These are phyloP conservation scores for Hevea brasiliensis DNA, from an alignment of 345 rosid species.

Conservation along the genomic window DNA sequence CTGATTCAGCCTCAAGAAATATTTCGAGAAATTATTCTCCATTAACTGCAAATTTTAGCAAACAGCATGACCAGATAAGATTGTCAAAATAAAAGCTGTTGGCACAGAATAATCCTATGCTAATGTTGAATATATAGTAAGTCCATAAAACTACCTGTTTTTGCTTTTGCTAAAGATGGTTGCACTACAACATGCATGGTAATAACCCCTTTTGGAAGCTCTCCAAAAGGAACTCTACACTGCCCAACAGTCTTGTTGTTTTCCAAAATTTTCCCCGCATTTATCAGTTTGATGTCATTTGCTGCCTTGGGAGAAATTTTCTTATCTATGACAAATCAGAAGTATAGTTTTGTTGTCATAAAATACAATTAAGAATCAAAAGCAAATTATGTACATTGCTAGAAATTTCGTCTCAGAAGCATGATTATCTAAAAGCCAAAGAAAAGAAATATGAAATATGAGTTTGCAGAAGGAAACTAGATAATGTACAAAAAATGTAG, in stretches of 20 bases:
- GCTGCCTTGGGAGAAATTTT: slow-evolving; percentile 73
- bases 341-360: slow-evolving; percentile 10
- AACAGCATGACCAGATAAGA: too few species aligned
- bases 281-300: slow-evolving; percentile 83
- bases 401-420: background rate
- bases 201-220: slow-evolving; percentile 64
- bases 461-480: background rate
- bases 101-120: background rate
- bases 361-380: slow-evolving; percentile 7
- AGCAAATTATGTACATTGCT: background rate
- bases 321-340: slow-evolving; percentile 49
- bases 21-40: too few species aligned
- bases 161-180: slow-evolving; percentile 66
- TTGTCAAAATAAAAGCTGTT: too few species aligned
- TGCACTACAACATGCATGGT: slow-evolving; percentile 98
- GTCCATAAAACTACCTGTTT: slow-evolving; percentile 52
- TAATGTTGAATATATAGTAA: background rate
- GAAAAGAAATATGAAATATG: background rate
- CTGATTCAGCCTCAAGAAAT: background rate
- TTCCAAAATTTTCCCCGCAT: slow-evolving; percentile 86
- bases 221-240: slow-evolving; percentile 77
- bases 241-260: slow-evolving; percentile 82
- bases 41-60: too few species aligned
- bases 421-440: background rate
- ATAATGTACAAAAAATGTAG: background rate